These are phyloP conservation scores for Ogataea sp. DNA, from an alignment of 805 yeast genomes.

Conservation along the genomic window DNA sequence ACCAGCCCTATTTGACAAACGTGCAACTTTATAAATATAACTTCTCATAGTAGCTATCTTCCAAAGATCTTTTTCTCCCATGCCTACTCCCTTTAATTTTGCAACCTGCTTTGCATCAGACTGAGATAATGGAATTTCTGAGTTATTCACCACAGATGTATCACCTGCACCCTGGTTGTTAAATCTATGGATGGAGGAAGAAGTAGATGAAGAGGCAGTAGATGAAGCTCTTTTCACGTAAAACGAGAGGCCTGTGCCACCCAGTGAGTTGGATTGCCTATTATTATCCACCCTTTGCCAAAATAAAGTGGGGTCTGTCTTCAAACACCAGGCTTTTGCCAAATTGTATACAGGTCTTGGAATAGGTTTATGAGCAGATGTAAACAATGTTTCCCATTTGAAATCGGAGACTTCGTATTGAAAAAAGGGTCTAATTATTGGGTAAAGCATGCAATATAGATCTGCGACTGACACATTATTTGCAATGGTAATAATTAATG, in stretches of 20 bases:
- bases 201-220: slow-evolving; percentile 1
- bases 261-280: slow-evolving; percentile 33
- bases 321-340: slow-evolving; percentile 63
- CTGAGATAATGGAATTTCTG: slow-evolving; percentile 46
- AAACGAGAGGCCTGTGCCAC: slow-evolving; percentile 31
- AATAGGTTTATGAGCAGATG: slow-evolving; percentile 61
- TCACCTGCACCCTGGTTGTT: slow-evolving; percentile 16
- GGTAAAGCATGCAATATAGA: slow-evolving; percentile 73
- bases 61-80: slow-evolving; percentile 72
- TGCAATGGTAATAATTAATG: slow-evolving; percentile 54
- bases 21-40: slow-evolving; percentile 54
- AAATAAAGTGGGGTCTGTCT: slow-evolving; percentile 61
- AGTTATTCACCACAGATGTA: slow-evolving; percentile 29
- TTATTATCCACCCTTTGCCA: slow-evolving; percentile 52
- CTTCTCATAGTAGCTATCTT: slow-evolving; percentile 66
- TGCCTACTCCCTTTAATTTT: slow-evolving; percentile 63
- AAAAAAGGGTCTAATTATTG: slow-evolving; percentile 68
- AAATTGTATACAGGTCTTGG: slow-evolving; percentile 56
- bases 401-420: slow-evolving; percentile 69
- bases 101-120: slow-evolving; percentile 71
- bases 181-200: slow-evolving; percentile 10
- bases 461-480: slow-evolving; percentile 67
- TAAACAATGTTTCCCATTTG: slow-evolving; percentile 55
- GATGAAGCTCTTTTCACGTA: slow-evolving; percentile 16
- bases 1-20: slow-evolving; percentile 26